phyloP scores from a whole-genome alignment of 2,329 filamentous ascomycete species.

The Fusarium drepaniforme region DNA sequence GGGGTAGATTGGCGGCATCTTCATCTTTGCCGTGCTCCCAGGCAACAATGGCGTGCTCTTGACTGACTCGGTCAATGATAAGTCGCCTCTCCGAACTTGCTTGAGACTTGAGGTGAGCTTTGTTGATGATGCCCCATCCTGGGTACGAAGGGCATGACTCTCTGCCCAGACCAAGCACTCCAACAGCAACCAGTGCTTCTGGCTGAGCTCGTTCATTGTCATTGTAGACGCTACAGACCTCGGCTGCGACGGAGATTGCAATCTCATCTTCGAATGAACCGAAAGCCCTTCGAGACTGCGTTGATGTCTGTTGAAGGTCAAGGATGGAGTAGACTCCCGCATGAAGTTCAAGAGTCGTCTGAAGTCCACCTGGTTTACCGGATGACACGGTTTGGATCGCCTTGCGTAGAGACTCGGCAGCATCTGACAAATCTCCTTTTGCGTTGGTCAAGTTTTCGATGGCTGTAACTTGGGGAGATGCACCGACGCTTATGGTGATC shows the following conservation, averaged over 20 bases:
- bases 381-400: neutral
- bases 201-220: slow-evolving; percentile 44
- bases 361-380: slow-evolving; percentile 5
- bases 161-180: slow-evolving; percentile 68
- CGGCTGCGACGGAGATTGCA: slow-evolving; percentile 68
- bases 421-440: neutral
- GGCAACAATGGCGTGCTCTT: slow-evolving; percentile 72
- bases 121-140: slow-evolving; percentile 71
- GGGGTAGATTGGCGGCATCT: neutral
- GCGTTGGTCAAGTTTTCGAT: slow-evolving; percentile 40
- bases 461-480: slow-evolving; percentile 48
- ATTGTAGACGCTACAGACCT: slow-evolving; percentile 72
- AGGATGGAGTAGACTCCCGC: slow-evolving; percentile 75
- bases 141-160: slow-evolving; percentile 71
- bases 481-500: slow-evolving; percentile 48
- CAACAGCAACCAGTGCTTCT: slow-evolving; percentile 70
- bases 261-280: slow-evolving; percentile 58
- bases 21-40: slow-evolving; percentile 54
- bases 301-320: slow-evolving; percentile 74
- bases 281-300: slow-evolving; percentile 54
- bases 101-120: slow-evolving; percentile 34
- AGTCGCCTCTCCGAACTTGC: slow-evolving; percentile 47
- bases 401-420: slow-evolving; percentile 11
- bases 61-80: slow-evolving; percentile 71
- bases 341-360: slow-evolving; percentile 65